Conservation (phyloP, 257 asterid genomes). For the Orobanche coerulescens region DNA sequence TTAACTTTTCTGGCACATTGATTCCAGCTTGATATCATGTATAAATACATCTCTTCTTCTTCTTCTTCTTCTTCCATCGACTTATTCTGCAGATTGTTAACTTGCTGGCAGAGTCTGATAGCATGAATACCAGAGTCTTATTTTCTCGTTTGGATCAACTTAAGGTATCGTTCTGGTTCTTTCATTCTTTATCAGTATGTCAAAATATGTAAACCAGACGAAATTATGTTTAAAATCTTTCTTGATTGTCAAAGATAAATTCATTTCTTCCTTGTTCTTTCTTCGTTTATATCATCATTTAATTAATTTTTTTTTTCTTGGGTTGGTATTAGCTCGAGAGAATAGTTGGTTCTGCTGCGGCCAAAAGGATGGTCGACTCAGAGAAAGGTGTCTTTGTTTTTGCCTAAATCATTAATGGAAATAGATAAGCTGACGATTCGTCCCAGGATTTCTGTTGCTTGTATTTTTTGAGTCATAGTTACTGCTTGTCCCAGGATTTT, state of each 20-base stretch:
- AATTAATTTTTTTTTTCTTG: neutral
- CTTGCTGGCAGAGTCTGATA: constrained; percentile 65
- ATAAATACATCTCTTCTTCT: no score
- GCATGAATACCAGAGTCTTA: constrained; percentile 67
- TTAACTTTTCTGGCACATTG: no score
- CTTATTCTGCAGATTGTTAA: constrained; percentile 62
- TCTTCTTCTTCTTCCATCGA: no score
- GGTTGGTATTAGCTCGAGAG: constrained; percentile 74
- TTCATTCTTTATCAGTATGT: neutral
- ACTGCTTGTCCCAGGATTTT: no score
- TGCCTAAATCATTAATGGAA: constrained; percentile 29
- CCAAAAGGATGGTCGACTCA: constrained; percentile 75
- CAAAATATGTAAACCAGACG: constrained; percentile 10
- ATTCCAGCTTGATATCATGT: no score
- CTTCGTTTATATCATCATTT: neutral
- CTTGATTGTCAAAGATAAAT: neutral
- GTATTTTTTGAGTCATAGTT: no score
- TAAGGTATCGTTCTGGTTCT: constrained; percentile 47
- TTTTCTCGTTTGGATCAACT: constrained; percentile 76
- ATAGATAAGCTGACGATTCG: constrained; percentile 9
- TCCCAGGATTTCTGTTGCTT: no score
- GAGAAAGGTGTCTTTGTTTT: constrained; percentile 74
- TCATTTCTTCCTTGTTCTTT: neutral
- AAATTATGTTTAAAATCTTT: neutral
- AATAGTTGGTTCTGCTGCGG: constrained; percentile 67